phyloP scores from a whole-genome alignment of 2,329 filamentous ascomycete genomes.

The Fusarium camptoceras region DNA sequence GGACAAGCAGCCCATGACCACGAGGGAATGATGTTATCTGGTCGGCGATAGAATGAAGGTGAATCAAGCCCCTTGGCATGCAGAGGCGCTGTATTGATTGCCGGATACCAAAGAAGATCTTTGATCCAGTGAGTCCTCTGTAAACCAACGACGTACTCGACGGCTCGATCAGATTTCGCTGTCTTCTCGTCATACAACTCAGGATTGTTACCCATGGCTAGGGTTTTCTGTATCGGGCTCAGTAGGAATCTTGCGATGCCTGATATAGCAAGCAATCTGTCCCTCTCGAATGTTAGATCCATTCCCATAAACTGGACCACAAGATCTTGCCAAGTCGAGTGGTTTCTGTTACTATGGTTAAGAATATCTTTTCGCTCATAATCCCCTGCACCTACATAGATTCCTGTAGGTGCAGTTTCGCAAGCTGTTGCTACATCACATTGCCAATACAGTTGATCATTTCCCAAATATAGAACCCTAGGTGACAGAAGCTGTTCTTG shows the following conservation, averaged over 20 bases:
- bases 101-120: neutral
- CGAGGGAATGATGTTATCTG: neutral
- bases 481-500: slow-evolving; percentile 5
- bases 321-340: neutral
- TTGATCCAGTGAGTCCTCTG: neutral
- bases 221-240: neutral
- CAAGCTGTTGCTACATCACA: rapidly evolving
- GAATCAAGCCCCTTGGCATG: too few species aligned
- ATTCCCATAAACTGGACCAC: neutral
- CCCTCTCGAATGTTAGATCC: neutral
- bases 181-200: neutral
- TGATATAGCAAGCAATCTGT: neutral
- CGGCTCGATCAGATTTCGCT: neutral
- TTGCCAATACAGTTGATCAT: slow-evolving; percentile 8
- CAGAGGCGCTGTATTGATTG: rapidly evolving
- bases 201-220: neutral
- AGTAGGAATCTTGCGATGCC: neutral
- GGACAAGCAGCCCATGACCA: slow-evolving; percentile 1
- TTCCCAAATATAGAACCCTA: neutral
- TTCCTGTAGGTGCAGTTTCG: neutral
- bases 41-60: neutral
- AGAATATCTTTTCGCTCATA: neutral
- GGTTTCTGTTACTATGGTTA: too few species aligned
- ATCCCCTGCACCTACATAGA: too few species aligned
- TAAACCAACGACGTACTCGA: neutral